Conservation (phyloP, 1,139 yeast species). For the Magnusiomyces paraingens region DNA sequence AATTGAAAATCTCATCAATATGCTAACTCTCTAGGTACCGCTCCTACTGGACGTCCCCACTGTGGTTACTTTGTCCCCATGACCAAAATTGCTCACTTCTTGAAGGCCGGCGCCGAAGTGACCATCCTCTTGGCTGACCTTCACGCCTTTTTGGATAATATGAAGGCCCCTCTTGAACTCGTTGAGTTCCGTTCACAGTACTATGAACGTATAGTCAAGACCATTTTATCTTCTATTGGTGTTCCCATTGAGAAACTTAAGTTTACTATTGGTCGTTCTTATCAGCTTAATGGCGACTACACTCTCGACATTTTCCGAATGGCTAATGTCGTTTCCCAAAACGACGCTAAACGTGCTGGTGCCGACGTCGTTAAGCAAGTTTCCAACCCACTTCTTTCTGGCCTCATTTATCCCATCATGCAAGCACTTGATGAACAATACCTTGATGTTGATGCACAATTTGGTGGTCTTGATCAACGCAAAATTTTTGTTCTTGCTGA, state of each 20-base stretch:
- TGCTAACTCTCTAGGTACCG: conserved; percentile 40
- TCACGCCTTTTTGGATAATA: conserved; percentile 95
- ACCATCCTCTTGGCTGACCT: conserved; percentile 91
- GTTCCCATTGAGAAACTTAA: conserved; percentile 86
- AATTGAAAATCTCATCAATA: conserved; percentile 24
- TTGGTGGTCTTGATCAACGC: conserved; percentile 99
- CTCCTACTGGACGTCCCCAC: conserved; percentile 96
- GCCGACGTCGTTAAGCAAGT: conserved; percentile 99
- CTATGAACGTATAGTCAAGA: conserved; percentile 76
- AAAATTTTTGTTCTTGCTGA: conserved; percentile 96
- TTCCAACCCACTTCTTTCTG: conserved; percentile 84
- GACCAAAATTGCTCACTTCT: conserved; percentile 92
- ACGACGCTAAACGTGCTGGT: conserved; percentile 98
- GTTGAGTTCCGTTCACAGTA: conserved; percentile 84
- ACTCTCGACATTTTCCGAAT: conserved; percentile 84
- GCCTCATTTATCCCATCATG: conserved; percentile 96
- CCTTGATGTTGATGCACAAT: conserved; percentile 85
- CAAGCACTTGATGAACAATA: conserved; percentile 96
- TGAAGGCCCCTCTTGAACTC: conserved; percentile 96
- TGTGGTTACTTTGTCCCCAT: conserved; percentile 98
- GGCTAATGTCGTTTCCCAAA: conserved; percentile 78
- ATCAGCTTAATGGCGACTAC: conserved; percentile 71
- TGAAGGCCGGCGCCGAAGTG: conserved; percentile 94
- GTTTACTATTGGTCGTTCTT: conserved; percentile 82
- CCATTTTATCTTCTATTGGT: conserved; percentile 76